A percentile compares a stretch with the other conserved stretches of the same genome.
phyloP scores from a whole-genome alignment of 768 basidiomycete genomes.

The Chalciporus sphaerocephalus region DNA sequence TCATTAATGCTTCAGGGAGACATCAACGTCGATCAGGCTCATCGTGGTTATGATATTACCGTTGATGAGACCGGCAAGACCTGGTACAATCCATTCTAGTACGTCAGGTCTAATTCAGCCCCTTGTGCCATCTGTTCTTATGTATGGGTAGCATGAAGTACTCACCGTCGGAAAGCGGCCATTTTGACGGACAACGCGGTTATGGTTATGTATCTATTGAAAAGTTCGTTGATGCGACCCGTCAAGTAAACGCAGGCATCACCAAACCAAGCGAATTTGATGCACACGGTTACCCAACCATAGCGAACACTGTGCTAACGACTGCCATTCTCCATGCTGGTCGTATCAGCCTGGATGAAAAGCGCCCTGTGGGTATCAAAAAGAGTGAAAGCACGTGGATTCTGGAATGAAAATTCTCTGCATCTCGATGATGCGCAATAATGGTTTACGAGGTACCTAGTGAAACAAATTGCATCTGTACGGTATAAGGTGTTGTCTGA shows the following conservation, averaged over 20 bases:
- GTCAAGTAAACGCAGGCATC: constrained; percentile 68
- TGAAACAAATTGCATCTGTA: neutral
- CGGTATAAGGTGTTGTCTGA: neutral
- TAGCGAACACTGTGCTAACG: constrained; percentile 81
- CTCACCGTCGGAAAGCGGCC: constrained; percentile 84
- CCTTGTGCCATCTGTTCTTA: neutral
- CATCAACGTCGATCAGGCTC: constrained; percentile 88
- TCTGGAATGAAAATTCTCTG: constrained; percentile 47
- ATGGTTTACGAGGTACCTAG: constrained; percentile 12
- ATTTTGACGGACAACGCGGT: constrained; percentile 91
- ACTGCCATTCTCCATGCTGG: constrained; percentile 90
- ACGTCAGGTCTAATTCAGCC: constrained; percentile 30
- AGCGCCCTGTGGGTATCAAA: constrained; percentile 74
- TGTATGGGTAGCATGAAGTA: constrained; percentile 76
- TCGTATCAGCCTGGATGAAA: constrained; percentile 86
- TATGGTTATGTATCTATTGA: constrained; percentile 92
- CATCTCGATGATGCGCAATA: constrained; percentile 8
- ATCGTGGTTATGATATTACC: constrained; percentile 88
- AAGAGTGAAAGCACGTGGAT: constrained; percentile 61
- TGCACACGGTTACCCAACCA: constrained; percentile 76
- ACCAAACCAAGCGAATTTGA: constrained; percentile 73
- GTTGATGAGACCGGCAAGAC: constrained; percentile 80
- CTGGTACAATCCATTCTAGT: constrained; percentile 92
- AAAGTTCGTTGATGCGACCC: constrained; percentile 84
- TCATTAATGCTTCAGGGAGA: constrained; percentile 64